Base-by-base conservation (phyloP, 108 stramenopile genomes). In the Nitzschia palea region DNA sequence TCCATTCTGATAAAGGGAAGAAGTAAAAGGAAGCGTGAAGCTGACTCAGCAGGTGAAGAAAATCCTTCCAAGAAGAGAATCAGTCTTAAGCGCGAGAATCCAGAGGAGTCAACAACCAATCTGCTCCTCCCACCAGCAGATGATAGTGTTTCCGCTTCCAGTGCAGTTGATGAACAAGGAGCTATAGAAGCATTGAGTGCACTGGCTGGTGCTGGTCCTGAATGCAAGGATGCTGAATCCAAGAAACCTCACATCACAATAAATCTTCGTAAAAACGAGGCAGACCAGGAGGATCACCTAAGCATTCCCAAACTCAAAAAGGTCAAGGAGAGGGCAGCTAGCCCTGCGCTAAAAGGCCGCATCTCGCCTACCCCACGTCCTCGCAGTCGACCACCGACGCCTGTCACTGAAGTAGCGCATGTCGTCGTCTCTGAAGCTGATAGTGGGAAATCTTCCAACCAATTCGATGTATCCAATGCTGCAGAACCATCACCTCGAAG, bases 221-320 rank as follows among this genome's bases (percentile, higher is more conserved):
- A 48, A 18, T 8, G 8, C 37, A 48, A 48, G n/a, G 22, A 48
- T 5, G 4, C 47, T 5, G 22, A 48, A 5, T 20, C 47, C 47
- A 48, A 12, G 18, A n/a, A n/a, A n/a, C n/a, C n/a, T n/a, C n/a
- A n/a, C n/a, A 48, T 48, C 22, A 20, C 47, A 4, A 20, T 48
- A 5, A 48, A 20, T 48, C 47, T 48, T 5, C 47, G 47, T 4
- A 48, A 48, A 20, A 12, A 12, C 22, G 47, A 48, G 18, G n/a
- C n/a, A 5, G 47, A 48, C 8, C 18, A 64, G 0, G 63, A 32
- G 2, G 34, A 45, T 22, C n/a, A 31, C 14, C 58, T 37, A 1
- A 29, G 56, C 40, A 56, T 65, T 44, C 64, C 55, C 17, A 44
- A 65, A 32, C 54, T 56, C 33, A 67, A 42, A 56, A 67, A 45